Evolutionary conservation across 1,284 basidiomycete species (phyloP).

Genomic region (Boletus holoroseus): DNA sequence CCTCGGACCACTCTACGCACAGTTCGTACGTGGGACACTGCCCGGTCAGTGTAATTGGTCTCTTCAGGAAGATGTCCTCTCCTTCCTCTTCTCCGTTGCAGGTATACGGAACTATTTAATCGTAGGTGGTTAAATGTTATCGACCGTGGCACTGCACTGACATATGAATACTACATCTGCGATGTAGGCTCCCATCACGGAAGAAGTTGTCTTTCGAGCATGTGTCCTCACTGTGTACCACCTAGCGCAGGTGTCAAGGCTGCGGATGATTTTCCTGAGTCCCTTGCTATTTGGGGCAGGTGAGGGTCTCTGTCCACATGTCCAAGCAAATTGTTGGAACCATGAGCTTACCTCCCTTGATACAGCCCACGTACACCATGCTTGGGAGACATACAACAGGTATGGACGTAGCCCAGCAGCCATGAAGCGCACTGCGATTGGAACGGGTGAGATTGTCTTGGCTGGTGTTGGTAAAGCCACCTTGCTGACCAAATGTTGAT

Average conservation of each 20-base stretch:
- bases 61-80: slow-evolving; percentile 38
- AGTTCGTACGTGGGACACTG: slow-evolving; percentile 49
- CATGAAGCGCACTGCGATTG: slow-evolving; percentile 53
- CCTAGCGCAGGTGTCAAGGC: slow-evolving; percentile 54
- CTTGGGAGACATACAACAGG: slow-evolving; percentile 74
- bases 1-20: slow-evolving; percentile 74
- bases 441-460: slow-evolving; percentile 48
- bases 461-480: background rate
- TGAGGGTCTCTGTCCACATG: slow-evolving; percentile 33
- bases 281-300: slow-evolving; percentile 88
- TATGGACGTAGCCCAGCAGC: slow-evolving; percentile 63
- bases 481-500: slow-evolving; percentile 7
- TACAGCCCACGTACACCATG: slow-evolving; percentile 88
- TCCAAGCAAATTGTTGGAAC: background rate
- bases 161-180: background rate
- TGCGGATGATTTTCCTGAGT: slow-evolving; percentile 68
- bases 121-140: slow-evolving; percentile 43
- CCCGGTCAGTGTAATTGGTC: slow-evolving; percentile 60
- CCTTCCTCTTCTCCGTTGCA: slow-evolving; percentile 45
- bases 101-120: slow-evolving; percentile 75
- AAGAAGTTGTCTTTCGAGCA: slow-evolving; percentile 89
- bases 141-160: background rate
- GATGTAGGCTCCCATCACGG: slow-evolving; percentile 78
- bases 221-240: slow-evolving; percentile 75
- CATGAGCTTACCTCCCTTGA: slow-evolving; percentile 12